Percentiles rank a stretch among this genome's conserved stretches.
Conservation (phyloP, 202 grass and related monocot genomes). For the Panicum virgatum region DNA sequence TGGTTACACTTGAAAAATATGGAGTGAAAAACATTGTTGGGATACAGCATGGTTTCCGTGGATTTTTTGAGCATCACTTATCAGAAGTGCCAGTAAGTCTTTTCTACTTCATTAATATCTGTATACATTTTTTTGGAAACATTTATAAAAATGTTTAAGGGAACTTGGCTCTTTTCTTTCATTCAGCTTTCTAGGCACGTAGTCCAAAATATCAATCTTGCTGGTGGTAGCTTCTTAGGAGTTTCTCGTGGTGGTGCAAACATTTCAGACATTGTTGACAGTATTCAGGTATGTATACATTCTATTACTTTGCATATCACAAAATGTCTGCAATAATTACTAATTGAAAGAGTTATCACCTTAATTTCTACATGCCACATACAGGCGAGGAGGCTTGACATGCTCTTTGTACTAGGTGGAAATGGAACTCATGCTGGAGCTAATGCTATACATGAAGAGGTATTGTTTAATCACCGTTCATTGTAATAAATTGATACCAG, state of each 20-base stretch:
- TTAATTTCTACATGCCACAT: conserved; percentile 33
- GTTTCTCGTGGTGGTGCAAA: conserved; percentile 79
- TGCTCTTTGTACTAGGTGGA: conserved; percentile 95
- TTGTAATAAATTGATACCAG: conserved; percentile 5
- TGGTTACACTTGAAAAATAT: conserved; percentile 96
- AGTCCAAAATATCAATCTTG: conserved; percentile 93
- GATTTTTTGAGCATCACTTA: conserved; percentile 84
- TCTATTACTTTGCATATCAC: conserved; percentile 15
- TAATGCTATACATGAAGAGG: conserved; percentile 94
- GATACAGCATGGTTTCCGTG: conserved; percentile 87
- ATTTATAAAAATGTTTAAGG: background rate
- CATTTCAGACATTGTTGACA: conserved; percentile 88
- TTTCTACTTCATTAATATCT: conserved; percentile 23
- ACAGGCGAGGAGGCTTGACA: conserved; percentile 91
- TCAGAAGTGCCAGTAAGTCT: conserved; percentile 71
- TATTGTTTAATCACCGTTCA: conserved; percentile 12
- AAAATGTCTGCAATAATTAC: background rate
- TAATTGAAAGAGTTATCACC: conserved; percentile 8
- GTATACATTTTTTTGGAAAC: conserved; percentile 14
- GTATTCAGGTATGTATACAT: conserved; percentile 73
- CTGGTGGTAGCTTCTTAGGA: conserved; percentile 88
- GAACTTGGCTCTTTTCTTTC: conserved; percentile 31
- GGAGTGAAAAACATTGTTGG: conserved; percentile 96
- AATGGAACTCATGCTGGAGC: conserved; percentile 98
- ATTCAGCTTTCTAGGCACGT: conserved; percentile 78